phyloP scores from a whole-genome alignment of 176 grass and related monocot genomes.

The Carex littledalei region DNA sequence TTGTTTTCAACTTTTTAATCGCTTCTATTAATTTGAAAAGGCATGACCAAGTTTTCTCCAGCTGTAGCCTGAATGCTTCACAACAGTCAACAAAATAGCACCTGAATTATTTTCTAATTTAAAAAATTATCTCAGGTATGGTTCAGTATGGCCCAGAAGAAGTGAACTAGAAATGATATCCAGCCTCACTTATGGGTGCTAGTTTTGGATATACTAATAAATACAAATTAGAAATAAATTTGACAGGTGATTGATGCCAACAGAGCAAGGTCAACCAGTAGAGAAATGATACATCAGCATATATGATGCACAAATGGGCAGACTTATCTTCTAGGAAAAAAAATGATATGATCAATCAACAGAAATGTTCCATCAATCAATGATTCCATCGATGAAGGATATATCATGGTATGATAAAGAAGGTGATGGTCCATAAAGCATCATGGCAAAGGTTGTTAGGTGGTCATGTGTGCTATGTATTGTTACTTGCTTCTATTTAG shows the following conservation, averaged over 20 bases:
- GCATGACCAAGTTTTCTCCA: too few relatives aligned
- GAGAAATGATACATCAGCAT: slow-evolving; percentile 4
- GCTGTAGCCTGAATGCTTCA: too few relatives aligned
- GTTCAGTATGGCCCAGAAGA: too few relatives aligned
- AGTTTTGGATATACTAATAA: not conserved
- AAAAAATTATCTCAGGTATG: not conserved
- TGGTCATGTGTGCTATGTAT: not conserved
- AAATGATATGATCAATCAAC: not conserved
- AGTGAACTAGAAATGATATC: not conserved
- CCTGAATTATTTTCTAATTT: not conserved
- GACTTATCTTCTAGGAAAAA: not conserved
- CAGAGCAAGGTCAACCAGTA: slow-evolving; percentile 2
- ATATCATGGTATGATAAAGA: slow-evolving; percentile 5
- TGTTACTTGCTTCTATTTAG: not conserved
- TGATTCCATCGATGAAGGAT: slow-evolving; percentile 1
- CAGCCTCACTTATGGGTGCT: not conserved
- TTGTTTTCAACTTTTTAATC: too few relatives aligned
- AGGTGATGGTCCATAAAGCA: not conserved
- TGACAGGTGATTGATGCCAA: not conserved
- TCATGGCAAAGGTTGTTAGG: not conserved
- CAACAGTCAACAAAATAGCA: not conserved
- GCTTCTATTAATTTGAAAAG: too few relatives aligned
- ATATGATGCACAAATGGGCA: not conserved
- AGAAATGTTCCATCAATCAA: slow-evolving; percentile 2
- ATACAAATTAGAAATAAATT: not conserved